Evolutionary conservation across 2,329 filamentous ascomycete genomes (phyloP), one percentile per base, ranked within the genome.

Genomic region (Cladophialophora chaetospira): DNA sequence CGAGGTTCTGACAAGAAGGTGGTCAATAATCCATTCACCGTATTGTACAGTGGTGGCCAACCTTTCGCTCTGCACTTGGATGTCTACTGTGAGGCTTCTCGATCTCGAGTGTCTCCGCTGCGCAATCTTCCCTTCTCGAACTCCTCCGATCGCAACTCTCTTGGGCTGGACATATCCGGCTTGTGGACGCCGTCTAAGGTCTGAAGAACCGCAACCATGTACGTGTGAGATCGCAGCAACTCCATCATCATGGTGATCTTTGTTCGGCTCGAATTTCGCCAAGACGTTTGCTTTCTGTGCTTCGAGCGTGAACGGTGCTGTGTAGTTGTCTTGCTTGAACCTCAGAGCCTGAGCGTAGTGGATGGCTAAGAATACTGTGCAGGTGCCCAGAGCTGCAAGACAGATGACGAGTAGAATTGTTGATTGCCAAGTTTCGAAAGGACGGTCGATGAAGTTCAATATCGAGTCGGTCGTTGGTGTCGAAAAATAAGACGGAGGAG

Each of bases 361-460:
- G n/a, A 38, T 35, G 6, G 51, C 58, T n/a, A 63, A 46, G 25
- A 57, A 59, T 13, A 48, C 25, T n/a, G 40, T 29, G 10, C 46
- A 40, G 25, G 15, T 17, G 23, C 36, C 38, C 19, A 63, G 50
- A 19, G 31, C 42, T 8, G 45, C 17, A 4, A 50, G 10, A 6
- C 57, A 13, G 11, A 53, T 23, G 3, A 53, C 23, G 31, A 52
- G 54, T 9, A 62, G 23, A 10, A 60, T 13, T 5, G 50, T 58
- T 25, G 62, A 58, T 25, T 50, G 31, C 59, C 60, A 60, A 10
- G 59, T 57, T 36, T 55, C 15, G 35, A 64, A 62, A 6, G 62
- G 62, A 9, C 58, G 26, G n/a, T 64, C 60, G 6, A 64, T 44
- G 28, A 60, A 48, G 8, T 42, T 43, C 25, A 35, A 43, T 13